A percentile compares a stretch with the other conserved stretches of the same genome.
phyloP scores from a whole-genome alignment of 2,329 filamentous ascomycete genomes.

The Fusarium odoratissimum region DNA sequence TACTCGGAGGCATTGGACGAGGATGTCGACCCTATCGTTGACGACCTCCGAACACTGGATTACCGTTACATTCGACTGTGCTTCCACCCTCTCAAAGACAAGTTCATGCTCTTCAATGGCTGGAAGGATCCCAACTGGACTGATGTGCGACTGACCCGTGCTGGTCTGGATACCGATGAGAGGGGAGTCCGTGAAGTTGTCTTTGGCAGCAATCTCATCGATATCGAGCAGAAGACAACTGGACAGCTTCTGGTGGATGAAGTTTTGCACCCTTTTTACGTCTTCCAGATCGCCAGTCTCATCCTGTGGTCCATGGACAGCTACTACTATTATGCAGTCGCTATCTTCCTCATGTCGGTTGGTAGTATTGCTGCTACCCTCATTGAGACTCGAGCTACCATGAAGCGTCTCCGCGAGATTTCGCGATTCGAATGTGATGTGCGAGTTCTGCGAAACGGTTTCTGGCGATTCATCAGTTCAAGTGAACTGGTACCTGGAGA shows the following conservation, averaged over 20 bases:
- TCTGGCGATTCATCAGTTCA: constrained; percentile 91
- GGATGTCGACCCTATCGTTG: constrained; percentile 78
- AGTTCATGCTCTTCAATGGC: constrained; percentile 84
- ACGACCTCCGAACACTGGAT: constrained; percentile 80
- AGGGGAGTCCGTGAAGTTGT: constrained; percentile 84
- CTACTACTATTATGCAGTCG: constrained; percentile 97
- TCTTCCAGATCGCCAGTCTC: constrained; percentile 96
- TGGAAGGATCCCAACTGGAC: constrained; percentile 97
- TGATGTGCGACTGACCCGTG: constrained; percentile 77
- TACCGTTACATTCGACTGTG: constrained; percentile 96
- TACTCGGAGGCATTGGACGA: constrained; percentile 66
- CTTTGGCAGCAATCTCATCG: constrained; percentile 90
- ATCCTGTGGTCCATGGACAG: constrained; percentile 94
- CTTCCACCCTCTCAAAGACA: constrained; percentile 89
- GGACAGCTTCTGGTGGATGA: constrained; percentile 90
- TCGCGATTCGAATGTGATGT: constrained; percentile 96
- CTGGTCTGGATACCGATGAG: constrained; percentile 88
- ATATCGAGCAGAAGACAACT: constrained; percentile 90
- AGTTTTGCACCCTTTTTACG: constrained; percentile 97
- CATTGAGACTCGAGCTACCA: constrained; percentile 90
- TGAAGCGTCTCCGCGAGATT: constrained; percentile 89
- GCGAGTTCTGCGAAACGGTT: constrained; percentile 90
- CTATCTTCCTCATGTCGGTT: constrained; percentile 94
- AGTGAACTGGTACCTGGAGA: constrained; percentile 93
- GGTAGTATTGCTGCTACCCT: constrained; percentile 92